Conservation (phyloP, 2,329 filamentous ascomycete genomes). For the Sodiomyces alkalinus region DNA sequence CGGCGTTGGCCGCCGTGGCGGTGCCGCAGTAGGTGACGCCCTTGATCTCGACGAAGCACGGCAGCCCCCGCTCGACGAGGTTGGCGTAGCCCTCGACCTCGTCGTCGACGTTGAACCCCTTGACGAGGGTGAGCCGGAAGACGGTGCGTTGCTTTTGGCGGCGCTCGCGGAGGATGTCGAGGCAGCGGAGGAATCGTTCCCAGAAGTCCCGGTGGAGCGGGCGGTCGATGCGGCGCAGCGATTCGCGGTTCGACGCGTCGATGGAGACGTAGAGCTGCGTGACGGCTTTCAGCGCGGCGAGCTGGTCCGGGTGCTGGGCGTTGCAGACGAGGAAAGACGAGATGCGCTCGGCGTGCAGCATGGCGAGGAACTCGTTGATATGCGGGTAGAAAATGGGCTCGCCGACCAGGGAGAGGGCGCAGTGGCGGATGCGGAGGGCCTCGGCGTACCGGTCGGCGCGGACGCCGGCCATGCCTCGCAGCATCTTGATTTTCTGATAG, state of each 20-base stretch:
- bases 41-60: constrained; percentile 90
- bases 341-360: constrained; percentile 77
- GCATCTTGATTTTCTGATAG: constrained; percentile 96
- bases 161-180: constrained; percentile 76
- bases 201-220: constrained; percentile 93
- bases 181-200: constrained; percentile 84
- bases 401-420: constrained; percentile 79
- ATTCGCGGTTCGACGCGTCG: constrained; percentile 82
- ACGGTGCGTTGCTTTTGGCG: constrained; percentile 81
- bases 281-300: constrained; percentile 66
- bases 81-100: constrained; percentile 83
- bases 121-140: constrained; percentile 87
- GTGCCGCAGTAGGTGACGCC: constrained; percentile 96
- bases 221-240: constrained; percentile 73
- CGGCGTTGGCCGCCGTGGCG: constrained; percentile 65
- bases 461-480: constrained; percentile 85
- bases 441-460: constrained; percentile 83
- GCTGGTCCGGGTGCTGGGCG: constrained; percentile 85
- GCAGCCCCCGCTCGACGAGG: constrained; percentile 71
- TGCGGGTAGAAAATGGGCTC: constrained; percentile 98
- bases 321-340: constrained; percentile 95
- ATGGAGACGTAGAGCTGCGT: constrained; percentile 96
- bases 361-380: constrained; percentile 78
- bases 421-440: constrained; percentile 86
- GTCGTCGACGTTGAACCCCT: constrained; percentile 94